A percentile compares a stretch with the other conserved stretches of the same genome.
Evolutionary conservation across 805 yeast species (phyloP).

Genomic region (Saccharomycopsis amapae): DNA sequence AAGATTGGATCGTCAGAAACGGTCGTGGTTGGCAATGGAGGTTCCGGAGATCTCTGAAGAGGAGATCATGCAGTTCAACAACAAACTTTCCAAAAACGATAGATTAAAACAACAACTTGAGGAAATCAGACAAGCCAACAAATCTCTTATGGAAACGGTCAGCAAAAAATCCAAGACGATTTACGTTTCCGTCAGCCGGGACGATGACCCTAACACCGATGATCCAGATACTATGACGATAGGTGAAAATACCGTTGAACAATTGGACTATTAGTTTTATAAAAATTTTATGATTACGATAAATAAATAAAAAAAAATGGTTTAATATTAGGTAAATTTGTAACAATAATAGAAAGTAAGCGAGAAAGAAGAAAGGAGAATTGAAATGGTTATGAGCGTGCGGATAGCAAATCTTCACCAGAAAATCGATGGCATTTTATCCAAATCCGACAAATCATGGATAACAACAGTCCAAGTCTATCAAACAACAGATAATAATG

Average conservation of each 20-base stretch:
- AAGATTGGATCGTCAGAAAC: constrained; percentile 6
- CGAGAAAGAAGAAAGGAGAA: no score
- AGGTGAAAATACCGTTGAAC: background rate
- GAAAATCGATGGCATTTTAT: no score
- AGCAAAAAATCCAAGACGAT: constrained; percentile 5
- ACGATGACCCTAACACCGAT: background rate
- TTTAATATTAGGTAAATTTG: no score
- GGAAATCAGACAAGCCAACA: background rate
- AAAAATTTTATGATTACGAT: no score
- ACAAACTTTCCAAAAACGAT: no score
- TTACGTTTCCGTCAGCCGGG: constrained; percentile 8
- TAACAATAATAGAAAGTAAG: no score
- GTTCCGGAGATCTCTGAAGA: background rate
- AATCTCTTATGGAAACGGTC: background rate
- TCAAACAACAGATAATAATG: background rate
- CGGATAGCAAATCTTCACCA: no score
- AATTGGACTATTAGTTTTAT: background rate
- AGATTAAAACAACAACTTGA: constrained; percentile 8
- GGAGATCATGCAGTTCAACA: no score
- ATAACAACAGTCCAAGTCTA: no score
- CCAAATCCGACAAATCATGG: no score
- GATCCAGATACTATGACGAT: background rate
- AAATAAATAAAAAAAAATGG: background rate
- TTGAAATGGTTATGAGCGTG: no score
- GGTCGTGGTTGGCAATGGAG: constrained; percentile 5